Base-by-base conservation (phyloP, 176 grass and related monocot genomes). In the Oryza nivara region DNA sequence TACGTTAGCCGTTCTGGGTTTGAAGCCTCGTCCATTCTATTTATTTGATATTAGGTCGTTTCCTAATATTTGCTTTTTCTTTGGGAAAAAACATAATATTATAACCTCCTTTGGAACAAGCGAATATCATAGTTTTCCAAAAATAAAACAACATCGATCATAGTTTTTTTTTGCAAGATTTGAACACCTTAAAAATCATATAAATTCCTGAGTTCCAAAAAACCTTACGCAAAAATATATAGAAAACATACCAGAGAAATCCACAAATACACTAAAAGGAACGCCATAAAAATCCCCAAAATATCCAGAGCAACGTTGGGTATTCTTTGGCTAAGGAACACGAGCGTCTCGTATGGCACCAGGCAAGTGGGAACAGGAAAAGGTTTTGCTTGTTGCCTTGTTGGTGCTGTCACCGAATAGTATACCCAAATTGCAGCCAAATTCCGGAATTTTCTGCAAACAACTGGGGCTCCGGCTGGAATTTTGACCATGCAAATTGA, bases 401-500 rank as follows among this genome's bases (percentile, higher is more conserved):
- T 11, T 72, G 23, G 9, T 32, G 9, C 12, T 65, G 76, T 11
- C 41, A 25, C 68, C 70, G 23, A 49, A 38, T 80, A 72, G 48
- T 25, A 56, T 56, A 58, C 19, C 19, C 54, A 16, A 58, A 17
- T 63, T 52, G 30, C 6, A 51, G 15, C 76, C 34, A 32, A 74
- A 44, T 43, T 74, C 32, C 45, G 45, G 58, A 25, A 16, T n/a
- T 56, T 65, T 80, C 84, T 74, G n/a, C 63, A 1, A 75, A 30
- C 75, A 48, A n/a, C 71, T 81, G 73, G 73, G 56, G 10, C 25
- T 75, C 44, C 23, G 74, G 40, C 49, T 26, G 20, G 44, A 4
- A 78, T 84, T 84, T 86, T 78, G 58, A 77, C 73, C 52, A n/a
- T 3, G 10, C 28, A 45, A 8, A 15, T 77, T 54, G 43, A 76